phyloP scores from a whole-genome alignment of 2,329 filamentous ascomycete species.

The Coniochaeta sp. region DNA sequence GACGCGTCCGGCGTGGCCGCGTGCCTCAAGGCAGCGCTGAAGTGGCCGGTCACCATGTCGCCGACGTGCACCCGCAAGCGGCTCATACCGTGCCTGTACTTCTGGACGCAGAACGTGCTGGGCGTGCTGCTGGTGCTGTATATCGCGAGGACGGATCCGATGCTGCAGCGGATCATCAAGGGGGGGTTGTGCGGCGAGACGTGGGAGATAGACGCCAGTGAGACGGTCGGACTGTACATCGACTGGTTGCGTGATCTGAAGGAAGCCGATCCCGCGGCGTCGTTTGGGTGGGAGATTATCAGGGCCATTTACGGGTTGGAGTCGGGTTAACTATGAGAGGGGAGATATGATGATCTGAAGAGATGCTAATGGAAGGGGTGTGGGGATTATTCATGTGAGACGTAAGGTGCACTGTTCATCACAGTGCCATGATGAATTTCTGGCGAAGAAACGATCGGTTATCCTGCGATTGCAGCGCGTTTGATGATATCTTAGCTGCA shows the following conservation, averaged over 20 bases:
- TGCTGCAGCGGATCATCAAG: constrained; percentile 38
- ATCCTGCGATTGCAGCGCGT: not conserved
- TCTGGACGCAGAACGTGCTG: constrained; percentile 56
- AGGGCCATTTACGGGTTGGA: constrained; percentile 34
- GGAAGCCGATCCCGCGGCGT: constrained; percentile 43
- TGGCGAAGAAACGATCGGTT: not conserved
- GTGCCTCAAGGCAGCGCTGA: constrained; percentile 48
- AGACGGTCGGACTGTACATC: constrained; percentile 44
- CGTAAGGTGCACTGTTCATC: no score
- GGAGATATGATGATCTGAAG: no score
- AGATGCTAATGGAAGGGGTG: no score
- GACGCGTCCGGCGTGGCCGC: constrained; percentile 48
- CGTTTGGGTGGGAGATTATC: constrained; percentile 48
- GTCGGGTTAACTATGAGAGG: constrained; percentile 9
- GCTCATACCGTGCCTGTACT: constrained; percentile 50
- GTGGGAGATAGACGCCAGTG: constrained; percentile 42
- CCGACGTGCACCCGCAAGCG: constrained; percentile 50
- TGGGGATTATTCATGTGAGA: not conserved
- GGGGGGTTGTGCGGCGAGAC: constrained; percentile 35
- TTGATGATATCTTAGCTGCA: not conserved
- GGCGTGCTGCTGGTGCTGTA: constrained; percentile 50
- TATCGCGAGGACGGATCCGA: constrained; percentile 42
- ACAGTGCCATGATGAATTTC: not conserved
- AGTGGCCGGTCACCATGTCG: constrained; percentile 53
- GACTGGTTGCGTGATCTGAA: constrained; percentile 54